Evolutionary conservation across 202 grass and related monocot species (phyloP).

Genomic region (Cymbopogon flexuosus): DNA sequence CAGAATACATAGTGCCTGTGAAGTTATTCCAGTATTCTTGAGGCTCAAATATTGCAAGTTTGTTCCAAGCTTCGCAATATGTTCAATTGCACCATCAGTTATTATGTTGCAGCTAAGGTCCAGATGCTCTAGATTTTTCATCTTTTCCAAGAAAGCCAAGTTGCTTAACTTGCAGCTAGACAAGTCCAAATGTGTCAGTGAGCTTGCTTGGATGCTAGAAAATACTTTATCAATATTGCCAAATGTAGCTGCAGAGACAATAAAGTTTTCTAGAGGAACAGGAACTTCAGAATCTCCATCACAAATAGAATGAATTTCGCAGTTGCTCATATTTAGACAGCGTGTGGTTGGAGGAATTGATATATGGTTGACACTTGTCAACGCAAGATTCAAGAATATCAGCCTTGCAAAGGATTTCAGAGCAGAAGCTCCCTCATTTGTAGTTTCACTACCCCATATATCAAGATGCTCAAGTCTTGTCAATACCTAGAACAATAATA

Average conservation of each 20-base stretch:
- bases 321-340: conserved; percentile 79
- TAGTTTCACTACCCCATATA: conserved; percentile 77
- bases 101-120: conserved; percentile 59
- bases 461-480: conserved; percentile 75
- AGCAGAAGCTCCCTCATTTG: conserved; percentile 53
- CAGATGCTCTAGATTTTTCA: conserved; percentile 60
- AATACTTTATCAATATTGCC: conserved; percentile 45
- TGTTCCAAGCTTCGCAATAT: conserved; percentile 58
- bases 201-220: conserved; percentile 45
- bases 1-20: conserved; percentile 51
- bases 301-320: conserved; percentile 59
- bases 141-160: conserved; percentile 60
- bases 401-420: conserved; percentile 58
- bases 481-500: conserved; percentile 53
- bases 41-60: conserved; percentile 72
- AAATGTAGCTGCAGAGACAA: conserved; percentile 38
- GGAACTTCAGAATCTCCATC: conserved; percentile 28
- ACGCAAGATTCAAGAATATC: conserved; percentile 70
- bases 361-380: conserved; percentile 61
- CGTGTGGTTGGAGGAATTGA: conserved; percentile 46
- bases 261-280: conserved; percentile 43
- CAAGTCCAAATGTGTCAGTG: conserved; percentile 54
- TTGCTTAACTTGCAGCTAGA: conserved; percentile 46
- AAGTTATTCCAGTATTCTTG: conserved; percentile 55
- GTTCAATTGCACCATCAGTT: conserved; percentile 52